Percentiles rank a stretch among this genome's conserved stretches.
Evolutionary conservation across 768 basidiomycete genomes (phyloP).

Genomic region (Amanita jacksonii): DNA sequence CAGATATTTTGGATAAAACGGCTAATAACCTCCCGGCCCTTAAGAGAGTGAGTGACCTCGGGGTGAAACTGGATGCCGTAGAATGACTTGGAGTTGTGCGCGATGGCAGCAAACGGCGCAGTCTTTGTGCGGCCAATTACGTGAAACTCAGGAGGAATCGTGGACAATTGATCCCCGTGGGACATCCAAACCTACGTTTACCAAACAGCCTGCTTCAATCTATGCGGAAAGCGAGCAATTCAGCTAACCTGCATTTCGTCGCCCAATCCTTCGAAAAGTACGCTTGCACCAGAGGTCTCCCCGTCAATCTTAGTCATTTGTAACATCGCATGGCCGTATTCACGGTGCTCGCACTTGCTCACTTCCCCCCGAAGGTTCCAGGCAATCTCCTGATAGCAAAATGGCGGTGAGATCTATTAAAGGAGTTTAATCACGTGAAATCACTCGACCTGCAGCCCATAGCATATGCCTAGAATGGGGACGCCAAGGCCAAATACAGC

Average conservation of each 20-base stretch:
- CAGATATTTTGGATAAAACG: constrained; percentile 83
- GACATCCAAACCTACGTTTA: constrained; percentile 94
- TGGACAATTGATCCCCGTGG: constrained; percentile 89
- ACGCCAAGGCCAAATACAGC: constrained; percentile 81
- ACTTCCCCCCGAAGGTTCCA: constrained; percentile 82
- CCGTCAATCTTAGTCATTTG: constrained; percentile 53
- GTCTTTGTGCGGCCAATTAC: constrained; percentile 79
- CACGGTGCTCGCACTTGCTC: constrained; percentile 79
- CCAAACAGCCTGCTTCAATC: neutral
- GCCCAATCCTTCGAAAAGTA: constrained; percentile 81
- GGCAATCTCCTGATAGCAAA: constrained; percentile 70
- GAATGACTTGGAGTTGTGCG: constrained; percentile 79
- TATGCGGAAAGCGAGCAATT: constrained; percentile 4
- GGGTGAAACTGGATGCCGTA: constrained; percentile 99
- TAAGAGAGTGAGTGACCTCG: constrained; percentile 91
- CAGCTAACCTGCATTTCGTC: constrained; percentile 72
- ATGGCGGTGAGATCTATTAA: neutral
- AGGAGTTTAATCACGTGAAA: neutral
- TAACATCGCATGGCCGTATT: constrained; percentile 89
- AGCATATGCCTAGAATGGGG: constrained; percentile 94
- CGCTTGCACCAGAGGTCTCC: constrained; percentile 44
- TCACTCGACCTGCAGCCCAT: constrained; percentile 76
- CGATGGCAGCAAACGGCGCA: constrained; percentile 89
- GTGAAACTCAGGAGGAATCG: constrained; percentile 74
- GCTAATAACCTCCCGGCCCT: constrained; percentile 83